These are phyloP conservation scores for Phytophthora hibernalis DNA, from an alignment of 352 stramenopile genomes.

Conservation along the genomic window DNA sequence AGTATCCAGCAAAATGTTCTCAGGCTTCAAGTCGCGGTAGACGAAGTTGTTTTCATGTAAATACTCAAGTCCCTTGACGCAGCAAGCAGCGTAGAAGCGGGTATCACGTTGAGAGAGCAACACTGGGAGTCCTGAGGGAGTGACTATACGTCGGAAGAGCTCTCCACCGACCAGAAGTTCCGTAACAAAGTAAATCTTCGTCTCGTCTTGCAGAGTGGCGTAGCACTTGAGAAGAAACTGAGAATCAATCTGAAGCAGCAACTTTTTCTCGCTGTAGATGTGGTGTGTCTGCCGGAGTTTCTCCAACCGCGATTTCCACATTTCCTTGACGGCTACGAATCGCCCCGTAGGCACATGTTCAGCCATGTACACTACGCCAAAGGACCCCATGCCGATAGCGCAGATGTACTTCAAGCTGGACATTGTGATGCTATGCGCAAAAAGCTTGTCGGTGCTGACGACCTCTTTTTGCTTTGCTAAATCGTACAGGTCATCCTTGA, in stretches of 20 bases:
- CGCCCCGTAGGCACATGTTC: slow-evolving; percentile 78
- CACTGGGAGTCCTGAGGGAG: slow-evolving; percentile 42
- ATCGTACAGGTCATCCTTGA: slow-evolving; percentile 44
- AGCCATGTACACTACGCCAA: slow-evolving; percentile 94
- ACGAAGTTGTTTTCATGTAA: slow-evolving; percentile 79
- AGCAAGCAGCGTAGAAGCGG: slow-evolving; percentile 68
- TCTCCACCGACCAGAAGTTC: slow-evolving; percentile 93
- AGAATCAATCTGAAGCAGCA: slow-evolving; percentile 92
- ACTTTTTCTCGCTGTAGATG: slow-evolving; percentile 96
- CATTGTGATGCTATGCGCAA: slow-evolving; percentile 59
- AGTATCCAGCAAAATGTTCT: slow-evolving; percentile 78
- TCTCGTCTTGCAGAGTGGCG: slow-evolving; percentile 93
- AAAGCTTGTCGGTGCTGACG: slow-evolving; percentile 51
- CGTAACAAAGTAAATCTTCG: slow-evolving; percentile 96
- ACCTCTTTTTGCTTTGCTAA: slow-evolving; percentile 39
- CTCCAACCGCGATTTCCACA: slow-evolving; percentile 48
- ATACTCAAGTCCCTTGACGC: slow-evolving; percentile 68
- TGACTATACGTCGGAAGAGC: slow-evolving; percentile 78
- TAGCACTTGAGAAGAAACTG: slow-evolving; percentile 96
- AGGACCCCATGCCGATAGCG: slow-evolving; percentile 93
- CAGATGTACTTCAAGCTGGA: slow-evolving; percentile 62
- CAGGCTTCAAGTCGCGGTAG: slow-evolving; percentile 78
- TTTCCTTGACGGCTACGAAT: slow-evolving; percentile 74
- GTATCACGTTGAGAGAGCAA: slow-evolving; percentile 74
- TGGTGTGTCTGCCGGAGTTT: slow-evolving; percentile 86